Conservation (phyloP, 129 eudicot genomes). For the Flaveria robusta region DNA sequence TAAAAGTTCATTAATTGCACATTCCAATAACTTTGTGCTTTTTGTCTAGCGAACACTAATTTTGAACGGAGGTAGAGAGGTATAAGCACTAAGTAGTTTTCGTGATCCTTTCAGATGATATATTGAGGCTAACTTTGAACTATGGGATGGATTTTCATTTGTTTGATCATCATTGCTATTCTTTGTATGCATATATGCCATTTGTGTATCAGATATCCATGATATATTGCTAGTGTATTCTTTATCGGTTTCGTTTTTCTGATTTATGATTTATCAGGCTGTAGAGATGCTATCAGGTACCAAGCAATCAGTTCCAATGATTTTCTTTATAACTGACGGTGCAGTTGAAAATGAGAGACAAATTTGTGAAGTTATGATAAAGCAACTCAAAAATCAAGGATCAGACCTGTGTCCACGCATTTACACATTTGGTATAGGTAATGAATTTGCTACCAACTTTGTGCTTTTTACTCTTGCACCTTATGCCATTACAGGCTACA, state of each 20-base stretch:
- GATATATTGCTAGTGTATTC: conserved; percentile 6
- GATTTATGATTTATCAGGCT: conserved; percentile 52
- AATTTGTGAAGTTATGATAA: conserved; percentile 64
- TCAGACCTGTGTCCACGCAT: conserved; percentile 61
- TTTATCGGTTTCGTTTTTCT: conserved; percentile 4
- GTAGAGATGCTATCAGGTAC: conserved; percentile 64
- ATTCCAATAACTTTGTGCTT: background rate
- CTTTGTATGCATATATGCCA: conserved; percentile 8
- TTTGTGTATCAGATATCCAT: conserved; percentile 3
- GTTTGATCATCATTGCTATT: background rate
- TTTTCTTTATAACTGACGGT: conserved; percentile 86
- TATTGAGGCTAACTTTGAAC: background rate
- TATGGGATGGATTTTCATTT: conserved; percentile 1
- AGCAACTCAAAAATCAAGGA: conserved; percentile 44
- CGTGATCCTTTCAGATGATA: conserved; percentile 12
- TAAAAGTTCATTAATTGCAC: background rate
- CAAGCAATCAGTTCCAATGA: conserved; percentile 53
- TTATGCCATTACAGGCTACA: background rate
- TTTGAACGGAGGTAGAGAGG: background rate
- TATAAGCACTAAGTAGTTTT: background rate
- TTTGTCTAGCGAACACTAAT: background rate
- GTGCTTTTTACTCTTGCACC: background rate
- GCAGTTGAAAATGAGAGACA: conserved; percentile 90
- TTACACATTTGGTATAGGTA: conserved; percentile 95
- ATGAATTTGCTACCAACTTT: conserved; percentile 7